Conservation (phyloP, 1,284 basidiomycete genomes). For the Sphaerobolus stellatus region DNA sequence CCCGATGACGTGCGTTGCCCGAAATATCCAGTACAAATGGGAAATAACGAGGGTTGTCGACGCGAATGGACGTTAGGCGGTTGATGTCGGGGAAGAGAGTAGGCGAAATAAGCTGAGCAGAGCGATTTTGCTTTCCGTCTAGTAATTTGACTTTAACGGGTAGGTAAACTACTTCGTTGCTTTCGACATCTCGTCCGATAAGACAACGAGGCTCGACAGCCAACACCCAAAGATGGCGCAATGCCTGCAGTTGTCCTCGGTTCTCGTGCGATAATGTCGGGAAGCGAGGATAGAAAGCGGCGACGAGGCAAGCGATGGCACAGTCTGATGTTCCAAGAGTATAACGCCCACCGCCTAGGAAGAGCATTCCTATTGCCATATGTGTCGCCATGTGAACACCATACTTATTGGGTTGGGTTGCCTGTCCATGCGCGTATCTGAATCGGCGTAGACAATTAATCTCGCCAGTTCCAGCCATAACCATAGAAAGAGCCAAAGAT, state of each 20-base stretch:
- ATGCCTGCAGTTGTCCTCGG: conserved; percentile 87
- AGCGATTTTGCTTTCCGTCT: conserved; percentile 56
- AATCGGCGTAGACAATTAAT: conserved; percentile 87
- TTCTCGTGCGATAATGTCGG: conserved; percentile 81
- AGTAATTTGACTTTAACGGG: conserved; percentile 83
- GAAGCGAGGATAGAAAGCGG: conserved; percentile 90
- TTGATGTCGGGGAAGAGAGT: conserved; percentile 89
- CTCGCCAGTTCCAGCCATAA: conserved; percentile 97
- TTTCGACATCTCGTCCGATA: conserved; percentile 88
- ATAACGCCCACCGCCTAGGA: conserved; percentile 91
- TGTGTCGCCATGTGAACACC: conserved; percentile 91
- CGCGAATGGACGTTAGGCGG: conserved; percentile 72
- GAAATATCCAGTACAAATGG: conserved; percentile 81
- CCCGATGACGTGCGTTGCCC: conserved; percentile 64
- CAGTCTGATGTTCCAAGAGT: conserved; percentile 91
- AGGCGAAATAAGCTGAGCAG: conserved; percentile 82
- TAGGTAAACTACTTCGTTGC: conserved; percentile 84
- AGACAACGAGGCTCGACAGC: conserved; percentile 94
- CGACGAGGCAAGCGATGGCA: conserved; percentile 86
- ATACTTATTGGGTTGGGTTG: conserved; percentile 73
- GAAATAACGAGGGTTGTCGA: conserved; percentile 95
- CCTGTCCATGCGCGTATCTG: conserved; percentile 89
- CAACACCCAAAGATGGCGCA: conserved; percentile 94
- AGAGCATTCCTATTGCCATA: conserved; percentile 89
- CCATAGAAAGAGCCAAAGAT: conserved; percentile 81